These are phyloP conservation scores for Penicillium sp. DNA, from an alignment of 2,329 filamentous ascomycete genomes.

Conservation along the genomic window DNA sequence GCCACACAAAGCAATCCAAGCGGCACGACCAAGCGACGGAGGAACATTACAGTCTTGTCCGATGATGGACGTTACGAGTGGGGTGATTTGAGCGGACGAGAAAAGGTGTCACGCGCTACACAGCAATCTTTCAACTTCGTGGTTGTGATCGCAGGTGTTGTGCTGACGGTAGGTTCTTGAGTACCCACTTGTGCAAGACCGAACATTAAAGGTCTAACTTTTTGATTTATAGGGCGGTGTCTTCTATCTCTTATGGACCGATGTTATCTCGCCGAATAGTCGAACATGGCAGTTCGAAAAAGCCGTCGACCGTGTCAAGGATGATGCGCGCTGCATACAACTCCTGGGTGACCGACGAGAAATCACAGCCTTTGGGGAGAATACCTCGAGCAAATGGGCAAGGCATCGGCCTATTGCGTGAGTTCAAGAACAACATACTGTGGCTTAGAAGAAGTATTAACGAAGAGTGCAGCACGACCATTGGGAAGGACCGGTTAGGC, in stretches of 20 bases:
- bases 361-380: conserved; percentile 79
- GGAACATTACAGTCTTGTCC: conserved; percentile 77
- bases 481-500: conserved; percentile 70
- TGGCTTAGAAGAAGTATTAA: not conserved
- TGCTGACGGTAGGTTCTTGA: conserved; percentile 64
- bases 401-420: conserved; percentile 58
- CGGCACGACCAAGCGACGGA: conserved; percentile 51
- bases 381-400: conserved; percentile 79
- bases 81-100: conserved; percentile 69
- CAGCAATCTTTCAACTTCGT: conserved; percentile 90
- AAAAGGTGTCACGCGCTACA: conserved; percentile 81
- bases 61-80: conserved; percentile 83
- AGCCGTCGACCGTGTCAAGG: conserved; percentile 75
- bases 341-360: conserved; percentile 73
- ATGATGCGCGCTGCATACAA: conserved; percentile 68
- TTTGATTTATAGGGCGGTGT: conserved; percentile 64
- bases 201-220: not conserved
- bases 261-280: conserved; percentile 82
- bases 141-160: conserved; percentile 71
- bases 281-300: conserved; percentile 87
- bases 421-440: conserved; percentile 7
- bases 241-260: conserved; percentile 72
- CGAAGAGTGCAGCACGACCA: conserved; percentile 54
- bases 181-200: not conserved
- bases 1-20: conserved; percentile 57